A percentile compares a stretch with the other conserved stretches of the same genome.
Conservation (phyloP, 176 grass and related monocot species). For the Typha latifolia region DNA sequence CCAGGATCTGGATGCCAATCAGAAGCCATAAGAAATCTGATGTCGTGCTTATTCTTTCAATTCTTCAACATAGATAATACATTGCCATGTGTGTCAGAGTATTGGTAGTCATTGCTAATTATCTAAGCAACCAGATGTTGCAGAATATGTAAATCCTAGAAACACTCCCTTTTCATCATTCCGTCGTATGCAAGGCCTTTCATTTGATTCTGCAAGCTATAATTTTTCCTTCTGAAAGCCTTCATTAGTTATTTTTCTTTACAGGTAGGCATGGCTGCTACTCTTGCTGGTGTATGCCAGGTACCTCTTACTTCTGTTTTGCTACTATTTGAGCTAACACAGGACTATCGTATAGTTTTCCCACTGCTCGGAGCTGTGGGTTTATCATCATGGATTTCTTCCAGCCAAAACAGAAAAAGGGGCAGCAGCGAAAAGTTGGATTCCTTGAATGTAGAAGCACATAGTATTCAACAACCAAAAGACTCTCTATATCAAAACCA, state of each 20-base stretch:
- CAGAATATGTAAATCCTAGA: too few species aligned
- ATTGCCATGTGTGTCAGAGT: too few species aligned
- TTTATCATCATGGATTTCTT: constrained; percentile 89
- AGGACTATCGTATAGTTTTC: constrained; percentile 89
- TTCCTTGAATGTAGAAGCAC: constrained; percentile 17
- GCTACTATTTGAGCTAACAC: constrained; percentile 93
- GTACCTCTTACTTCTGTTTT: constrained; percentile 88
- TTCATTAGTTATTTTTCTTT: constrained; percentile 9
- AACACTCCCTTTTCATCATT: constrained; percentile 4
- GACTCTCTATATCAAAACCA: constrained; percentile 9
- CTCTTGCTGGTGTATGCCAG: constrained; percentile 84
- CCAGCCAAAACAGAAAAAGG: constrained; percentile 53
- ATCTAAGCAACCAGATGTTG: too few species aligned
- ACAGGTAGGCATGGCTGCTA: constrained; percentile 96
- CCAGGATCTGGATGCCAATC: too few species aligned
- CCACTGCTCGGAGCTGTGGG: constrained; percentile 92
- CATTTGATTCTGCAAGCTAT: too few species aligned
- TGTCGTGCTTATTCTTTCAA: too few species aligned
- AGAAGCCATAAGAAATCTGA: too few species aligned
- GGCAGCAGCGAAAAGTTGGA: constrained; percentile 23
- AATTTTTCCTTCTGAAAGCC: too few species aligned
- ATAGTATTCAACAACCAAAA: constrained; percentile 11
- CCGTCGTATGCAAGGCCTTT: too few species aligned
- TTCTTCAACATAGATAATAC: too few species aligned
- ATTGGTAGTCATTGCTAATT: too few species aligned